These are phyloP conservation scores for Leishmania martiniquensis DNA, from an alignment of 208 protist genomes.

Conservation along the genomic window DNA sequence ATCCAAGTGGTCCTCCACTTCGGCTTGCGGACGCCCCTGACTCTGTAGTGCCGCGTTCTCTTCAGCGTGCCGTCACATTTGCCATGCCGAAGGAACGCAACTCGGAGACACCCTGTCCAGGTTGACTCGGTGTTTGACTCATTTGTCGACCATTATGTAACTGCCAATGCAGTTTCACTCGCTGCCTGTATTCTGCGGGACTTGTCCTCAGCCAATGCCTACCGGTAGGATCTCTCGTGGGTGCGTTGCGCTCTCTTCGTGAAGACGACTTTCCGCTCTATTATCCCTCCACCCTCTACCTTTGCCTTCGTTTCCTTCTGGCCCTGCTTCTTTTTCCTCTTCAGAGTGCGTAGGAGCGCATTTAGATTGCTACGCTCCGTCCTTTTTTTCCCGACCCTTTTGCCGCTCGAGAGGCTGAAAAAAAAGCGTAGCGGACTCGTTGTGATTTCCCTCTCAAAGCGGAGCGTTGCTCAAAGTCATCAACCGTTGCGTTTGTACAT, in stretches of 20 bases:
- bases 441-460: slow-evolving; percentile 16
- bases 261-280: background rate
- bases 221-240: background rate
- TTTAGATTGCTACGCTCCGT: background rate
- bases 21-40: background rate
- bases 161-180: background rate
- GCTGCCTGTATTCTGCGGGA: background rate
- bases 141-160: background rate
- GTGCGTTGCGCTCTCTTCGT: background rate
- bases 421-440: background rate
- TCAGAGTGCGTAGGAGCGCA: background rate
- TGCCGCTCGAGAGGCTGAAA: background rate
- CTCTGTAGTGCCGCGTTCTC: no score
- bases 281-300: background rate
- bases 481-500: background rate
- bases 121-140: background rate
- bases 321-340: background rate
- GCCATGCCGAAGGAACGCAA: background rate
- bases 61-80: background rate
- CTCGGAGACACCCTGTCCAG: background rate
- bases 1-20: background rate
- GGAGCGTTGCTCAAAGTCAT: background rate
- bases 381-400: slow-evolving; percentile 7
- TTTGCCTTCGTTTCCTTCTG: background rate
- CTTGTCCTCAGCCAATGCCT: background rate